Evolutionary conservation across 176 grass and related monocot genomes (phyloP).

Genomic region (Oryza glaberrima): DNA sequence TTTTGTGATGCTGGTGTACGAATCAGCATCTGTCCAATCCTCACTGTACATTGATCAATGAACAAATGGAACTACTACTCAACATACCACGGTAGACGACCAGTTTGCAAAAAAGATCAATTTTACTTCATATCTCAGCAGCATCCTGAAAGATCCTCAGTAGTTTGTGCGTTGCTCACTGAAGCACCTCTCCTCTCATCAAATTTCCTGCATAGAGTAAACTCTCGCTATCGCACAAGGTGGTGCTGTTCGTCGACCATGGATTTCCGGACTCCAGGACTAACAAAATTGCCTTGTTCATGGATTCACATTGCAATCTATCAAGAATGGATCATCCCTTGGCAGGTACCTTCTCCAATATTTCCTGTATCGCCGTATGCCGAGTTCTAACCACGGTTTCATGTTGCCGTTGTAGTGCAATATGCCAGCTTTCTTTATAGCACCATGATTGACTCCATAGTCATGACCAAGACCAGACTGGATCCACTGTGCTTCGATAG

Average conservation of each 20-base stretch:
- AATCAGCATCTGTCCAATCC: not conserved
- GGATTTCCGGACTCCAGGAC: slow-evolving; percentile 3
- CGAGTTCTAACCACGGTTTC: slow-evolving; percentile 82
- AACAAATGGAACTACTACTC: not conserved
- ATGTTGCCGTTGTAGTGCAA: slow-evolving; percentile 85
- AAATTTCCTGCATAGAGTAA: not conserved
- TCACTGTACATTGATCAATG: slow-evolving; percentile 18
- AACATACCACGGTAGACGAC: not conserved
- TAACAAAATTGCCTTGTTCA: slow-evolving; percentile 22
- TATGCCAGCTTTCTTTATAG: slow-evolving; percentile 49
- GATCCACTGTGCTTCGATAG: slow-evolving; percentile 52
- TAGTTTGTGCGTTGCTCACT: not conserved
- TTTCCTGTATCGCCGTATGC: slow-evolving; percentile 68
- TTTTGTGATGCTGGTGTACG: slow-evolving; percentile 19
- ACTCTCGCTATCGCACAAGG: not conserved
- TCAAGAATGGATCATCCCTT: slow-evolving; percentile 64
- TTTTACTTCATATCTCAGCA: slow-evolving; percentile 12
- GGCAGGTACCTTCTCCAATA: slow-evolving; percentile 76
- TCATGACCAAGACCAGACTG: slow-evolving; percentile 71
- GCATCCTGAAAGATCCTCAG: not conserved
- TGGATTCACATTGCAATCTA: slow-evolving; percentile 78
- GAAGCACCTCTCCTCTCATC: not conserved
- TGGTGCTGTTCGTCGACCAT: not conserved
- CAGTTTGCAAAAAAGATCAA: not conserved
- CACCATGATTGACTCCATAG: slow-evolving; percentile 54